A percentile compares a stretch with the other conserved stretches of the same genome.
Conservation (phyloP, 1,284 basidiomycete species). For the Tylopilus microsporus region DNA sequence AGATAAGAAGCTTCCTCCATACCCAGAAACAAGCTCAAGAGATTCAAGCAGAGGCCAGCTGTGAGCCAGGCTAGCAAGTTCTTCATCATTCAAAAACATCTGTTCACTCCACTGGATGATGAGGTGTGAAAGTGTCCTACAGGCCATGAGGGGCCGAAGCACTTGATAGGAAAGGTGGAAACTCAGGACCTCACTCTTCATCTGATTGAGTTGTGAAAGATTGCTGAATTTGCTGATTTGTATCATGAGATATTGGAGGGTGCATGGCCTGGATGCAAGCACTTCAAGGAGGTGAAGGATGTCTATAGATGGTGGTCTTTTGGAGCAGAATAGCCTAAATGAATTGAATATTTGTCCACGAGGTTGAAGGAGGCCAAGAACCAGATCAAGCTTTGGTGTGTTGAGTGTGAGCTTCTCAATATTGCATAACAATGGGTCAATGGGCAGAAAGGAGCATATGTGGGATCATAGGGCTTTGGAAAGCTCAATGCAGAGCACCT, state of each 20-base stretch:
- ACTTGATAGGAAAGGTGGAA: slow-evolving; percentile 12
- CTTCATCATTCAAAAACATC: slow-evolving; percentile 13
- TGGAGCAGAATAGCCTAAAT: slow-evolving; percentile 1
- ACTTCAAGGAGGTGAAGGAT: slow-evolving; percentile 1
- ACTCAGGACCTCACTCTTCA: slow-evolving; percentile 4
- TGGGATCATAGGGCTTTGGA: background rate
- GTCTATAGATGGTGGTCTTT: background rate
- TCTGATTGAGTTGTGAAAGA: slow-evolving; percentile 2
- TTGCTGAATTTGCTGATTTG: background rate
- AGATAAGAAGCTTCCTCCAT: slow-evolving; percentile 6
- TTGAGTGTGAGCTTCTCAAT: slow-evolving; percentile 6
- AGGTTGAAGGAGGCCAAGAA: slow-evolving; percentile 11
- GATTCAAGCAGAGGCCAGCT: slow-evolving; percentile 12
- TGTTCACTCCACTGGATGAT: slow-evolving; percentile 15
- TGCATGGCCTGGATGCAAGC: slow-evolving; percentile 2
- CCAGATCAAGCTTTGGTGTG: slow-evolving; percentile 12
- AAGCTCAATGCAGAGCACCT: slow-evolving; percentile 2
- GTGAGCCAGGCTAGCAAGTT: slow-evolving; percentile 8
- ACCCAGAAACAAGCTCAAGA: slow-evolving; percentile 9
- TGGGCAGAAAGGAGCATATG: background rate
- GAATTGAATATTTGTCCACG: slow-evolving; percentile 6
- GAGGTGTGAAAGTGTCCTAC: slow-evolving; percentile 4
- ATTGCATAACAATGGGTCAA: background rate
- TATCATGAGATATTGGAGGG: slow-evolving; percentile 6
- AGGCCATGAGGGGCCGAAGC: slow-evolving; percentile 4